A percentile compares a stretch with the other conserved stretches of the same genome.
phyloP scores from a whole-genome alignment of 768 basidiomycete genomes.

The Lentinula raphanica region DNA sequence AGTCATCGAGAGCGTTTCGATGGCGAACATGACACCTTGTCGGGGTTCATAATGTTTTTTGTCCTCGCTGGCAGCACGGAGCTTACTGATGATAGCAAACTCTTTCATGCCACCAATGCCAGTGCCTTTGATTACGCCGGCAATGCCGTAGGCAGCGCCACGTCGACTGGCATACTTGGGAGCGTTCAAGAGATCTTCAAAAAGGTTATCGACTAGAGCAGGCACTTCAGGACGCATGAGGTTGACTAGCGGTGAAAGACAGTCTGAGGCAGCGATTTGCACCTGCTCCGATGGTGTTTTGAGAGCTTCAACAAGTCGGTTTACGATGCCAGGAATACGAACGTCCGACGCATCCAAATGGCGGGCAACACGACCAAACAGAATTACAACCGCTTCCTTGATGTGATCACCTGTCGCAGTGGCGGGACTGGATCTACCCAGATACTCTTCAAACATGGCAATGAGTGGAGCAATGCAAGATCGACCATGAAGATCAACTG shows the following conservation, averaged over 20 bases:
- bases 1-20: conserved; percentile 84
- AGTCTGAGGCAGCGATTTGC: conserved; percentile 94
- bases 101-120: conserved; percentile 85
- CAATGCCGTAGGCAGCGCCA: conserved; percentile 95
- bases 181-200: conserved; percentile 70
- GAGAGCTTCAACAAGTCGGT: conserved; percentile 81
- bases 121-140: conserved; percentile 87
- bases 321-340: conserved; percentile 77
- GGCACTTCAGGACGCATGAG: conserved; percentile 56
- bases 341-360: conserved; percentile 76
- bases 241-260: conserved; percentile 80
- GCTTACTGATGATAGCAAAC: conserved; percentile 67
- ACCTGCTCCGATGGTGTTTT: conserved; percentile 95
- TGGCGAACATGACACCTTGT: conserved; percentile 92
- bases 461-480: conserved; percentile 69
- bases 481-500: conserved; percentile 82
- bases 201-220: conserved; percentile 67
- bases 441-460: conserved; percentile 72
- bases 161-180: conserved; percentile 89
- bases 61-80: conserved; percentile 77
- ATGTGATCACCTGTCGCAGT: conserved; percentile 81
- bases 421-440: conserved; percentile 48
- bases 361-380: conserved; percentile 87
- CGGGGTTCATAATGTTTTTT: conserved; percentile 84
- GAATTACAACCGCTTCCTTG: conserved; percentile 91